These are phyloP conservation scores for Crithidia acanthocephali DNA, from an alignment of 208 protist genomes.

Conservation along the genomic window DNA sequence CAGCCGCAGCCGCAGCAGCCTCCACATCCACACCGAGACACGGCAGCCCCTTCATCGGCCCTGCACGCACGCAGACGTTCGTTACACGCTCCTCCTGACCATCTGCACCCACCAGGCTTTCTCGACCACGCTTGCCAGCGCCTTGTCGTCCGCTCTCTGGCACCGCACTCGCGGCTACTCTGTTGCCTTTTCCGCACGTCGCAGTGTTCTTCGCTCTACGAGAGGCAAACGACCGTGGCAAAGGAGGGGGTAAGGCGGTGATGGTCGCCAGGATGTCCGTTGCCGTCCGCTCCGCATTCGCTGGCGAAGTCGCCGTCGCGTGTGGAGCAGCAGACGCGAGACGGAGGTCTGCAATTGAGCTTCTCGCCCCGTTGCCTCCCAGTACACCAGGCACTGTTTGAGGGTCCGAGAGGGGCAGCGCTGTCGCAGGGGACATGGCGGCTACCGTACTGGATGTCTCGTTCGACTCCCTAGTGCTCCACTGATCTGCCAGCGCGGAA, in stretches of 20 bases:
- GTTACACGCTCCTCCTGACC: too few species aligned
- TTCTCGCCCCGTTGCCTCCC: too few species aligned
- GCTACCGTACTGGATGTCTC: too few species aligned
- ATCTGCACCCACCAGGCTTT: not conserved
- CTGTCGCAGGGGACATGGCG: too few species aligned
- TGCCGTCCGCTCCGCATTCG: slow-evolving; percentile 11
- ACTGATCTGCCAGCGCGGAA: too few species aligned
- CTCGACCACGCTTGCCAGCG: not conserved
- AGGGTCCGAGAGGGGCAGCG: too few species aligned
- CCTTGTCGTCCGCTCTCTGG: not conserved
- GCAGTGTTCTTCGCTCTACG: not conserved
- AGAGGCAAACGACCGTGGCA: not conserved
- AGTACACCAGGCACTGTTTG: too few species aligned
- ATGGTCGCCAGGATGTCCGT: slow-evolving; percentile 37
- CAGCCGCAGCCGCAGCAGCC: slow-evolving; percentile 10
- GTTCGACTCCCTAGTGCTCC: too few species aligned
- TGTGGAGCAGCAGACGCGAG: too few species aligned
- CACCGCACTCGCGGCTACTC: not conserved
- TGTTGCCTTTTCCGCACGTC: not conserved
- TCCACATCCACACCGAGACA: slow-evolving; percentile 24
- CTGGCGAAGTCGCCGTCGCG: not conserved
- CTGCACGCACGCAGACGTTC: not conserved
- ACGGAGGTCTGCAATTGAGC: too few species aligned
- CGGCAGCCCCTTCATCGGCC: slow-evolving; percentile 22
- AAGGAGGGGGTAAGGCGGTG: slow-evolving; percentile 19